These are phyloP conservation scores for Claviceps sorghi DNA, from an alignment of 2,329 filamentous ascomycete species.

Conservation along the genomic window DNA sequence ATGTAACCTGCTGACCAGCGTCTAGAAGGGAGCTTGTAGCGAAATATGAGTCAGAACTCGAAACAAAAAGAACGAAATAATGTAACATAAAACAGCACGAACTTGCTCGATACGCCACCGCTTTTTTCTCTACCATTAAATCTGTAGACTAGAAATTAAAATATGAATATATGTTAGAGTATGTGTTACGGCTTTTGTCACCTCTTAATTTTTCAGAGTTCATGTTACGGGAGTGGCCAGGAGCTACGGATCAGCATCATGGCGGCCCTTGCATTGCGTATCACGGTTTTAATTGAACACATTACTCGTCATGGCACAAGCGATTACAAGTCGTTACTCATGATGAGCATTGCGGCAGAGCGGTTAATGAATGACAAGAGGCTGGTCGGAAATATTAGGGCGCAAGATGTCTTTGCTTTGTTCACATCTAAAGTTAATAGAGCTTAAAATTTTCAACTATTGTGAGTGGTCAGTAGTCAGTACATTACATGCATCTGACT, in stretches of 20 bases:
- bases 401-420: not conserved
- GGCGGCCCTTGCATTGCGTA: not conserved
- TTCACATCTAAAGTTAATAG: not conserved
- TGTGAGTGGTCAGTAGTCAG: not conserved
- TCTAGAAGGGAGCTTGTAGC: constrained; percentile 43
- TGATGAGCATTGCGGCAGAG: not conserved
- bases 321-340: not conserved
- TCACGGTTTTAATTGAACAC: not conserved
- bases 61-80: constrained; percentile 41
- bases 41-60: constrained; percentile 44
- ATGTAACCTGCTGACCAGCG: not conserved
- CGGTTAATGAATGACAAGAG: not conserved
- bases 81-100: not conserved
- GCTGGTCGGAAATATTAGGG: not conserved
- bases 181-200: not conserved
- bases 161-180: not conserved
- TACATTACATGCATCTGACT: too few relatives aligned
- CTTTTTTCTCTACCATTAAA: not conserved
- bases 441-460: not conserved
- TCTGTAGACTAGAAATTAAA: not conserved
- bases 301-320: not conserved
- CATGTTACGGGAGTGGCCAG: not conserved
- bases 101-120: not conserved
- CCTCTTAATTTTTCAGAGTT: not conserved
- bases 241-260: not conserved